Percentiles rank a stretch among this genome's conserved stretches.
phyloP scores from a whole-genome alignment of 768 basidiomycete genomes.

The Cystofilobasidium macerans region DNA sequence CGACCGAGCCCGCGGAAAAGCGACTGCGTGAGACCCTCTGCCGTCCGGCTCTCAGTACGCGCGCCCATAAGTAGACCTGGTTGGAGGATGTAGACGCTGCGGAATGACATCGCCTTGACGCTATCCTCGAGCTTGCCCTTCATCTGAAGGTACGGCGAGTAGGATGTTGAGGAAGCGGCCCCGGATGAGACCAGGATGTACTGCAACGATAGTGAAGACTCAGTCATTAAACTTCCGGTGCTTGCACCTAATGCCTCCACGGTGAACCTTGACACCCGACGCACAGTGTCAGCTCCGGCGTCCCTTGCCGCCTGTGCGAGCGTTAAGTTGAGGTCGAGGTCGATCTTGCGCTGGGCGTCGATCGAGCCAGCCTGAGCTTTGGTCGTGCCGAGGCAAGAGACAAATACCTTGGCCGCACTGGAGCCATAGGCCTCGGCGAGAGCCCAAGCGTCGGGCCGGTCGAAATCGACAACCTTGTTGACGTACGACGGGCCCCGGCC shows the following conservation, averaged over 20 bases:
- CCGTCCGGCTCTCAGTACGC: constrained; percentile 27
- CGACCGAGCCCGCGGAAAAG: constrained; percentile 29
- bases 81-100: constrained; percentile 31
- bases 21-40: constrained; percentile 27
- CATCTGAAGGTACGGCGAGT: constrained; percentile 31
- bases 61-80: constrained; percentile 34
- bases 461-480: constrained; percentile 27
- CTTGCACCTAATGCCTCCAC: too few relatives aligned
- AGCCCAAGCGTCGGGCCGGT: constrained; percentile 9
- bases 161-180: constrained; percentile 27
- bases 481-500: constrained; percentile 25
- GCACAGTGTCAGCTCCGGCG: constrained; percentile 33
- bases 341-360: constrained; percentile 33
- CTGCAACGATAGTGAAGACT: constrained; percentile 19
- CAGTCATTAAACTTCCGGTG: neutral
- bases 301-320: constrained; percentile 33
- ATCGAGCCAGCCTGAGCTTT: constrained; percentile 31
- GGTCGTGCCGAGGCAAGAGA: constrained; percentile 35
- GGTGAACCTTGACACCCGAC: too few relatives aligned
- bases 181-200: constrained; percentile 34
- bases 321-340: constrained; percentile 33
- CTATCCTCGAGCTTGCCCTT: constrained; percentile 36
- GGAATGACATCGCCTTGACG: constrained; percentile 31
- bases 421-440: constrained; percentile 25
- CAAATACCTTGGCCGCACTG: constrained; percentile 26